Evolutionary conservation across 169 alveolate genomes (phyloP).

Genomic region (Plasmodium reichenowi): DNA sequence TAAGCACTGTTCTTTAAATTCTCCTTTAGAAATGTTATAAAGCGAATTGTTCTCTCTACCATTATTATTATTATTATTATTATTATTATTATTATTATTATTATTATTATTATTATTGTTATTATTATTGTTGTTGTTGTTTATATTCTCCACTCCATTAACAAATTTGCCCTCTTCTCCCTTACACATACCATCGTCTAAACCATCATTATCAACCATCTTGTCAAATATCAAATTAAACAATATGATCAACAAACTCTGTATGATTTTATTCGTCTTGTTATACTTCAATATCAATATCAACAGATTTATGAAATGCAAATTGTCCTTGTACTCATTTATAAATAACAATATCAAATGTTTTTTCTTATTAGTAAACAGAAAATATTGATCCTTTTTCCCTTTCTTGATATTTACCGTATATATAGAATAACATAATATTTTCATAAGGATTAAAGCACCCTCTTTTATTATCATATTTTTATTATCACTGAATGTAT

Average conservation of each 20-base stretch:
- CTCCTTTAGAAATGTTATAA: too few species aligned
- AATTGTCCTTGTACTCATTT: conserved; percentile 54
- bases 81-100: neutral
- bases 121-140: neutral
- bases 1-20: neutral
- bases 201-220: neutral
- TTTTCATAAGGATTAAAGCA: conserved; percentile 60
- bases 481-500: conserved; percentile 62
- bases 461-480: conserved; percentile 68
- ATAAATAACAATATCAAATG: conserved; percentile 51
- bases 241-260: conserved; percentile 29
- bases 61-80: neutral
- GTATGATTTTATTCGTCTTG: conserved; percentile 55
- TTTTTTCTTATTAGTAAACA: conserved; percentile 57
- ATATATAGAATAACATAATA: conserved; percentile 41
- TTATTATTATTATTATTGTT: neutral
- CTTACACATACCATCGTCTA: conserved; percentile 6
- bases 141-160: neutral
- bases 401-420: conserved; percentile 55
- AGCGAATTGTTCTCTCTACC: neutral
- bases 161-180: neutral
- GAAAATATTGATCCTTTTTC: conserved; percentile 42
- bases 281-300: conserved; percentile 52
- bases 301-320: conserved; percentile 46
- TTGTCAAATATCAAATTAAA: conserved; percentile 58